Evolutionary conservation across 495 filamentous ascomycete genomes (phyloP).

Genomic region (Xylaria acuta): DNA sequence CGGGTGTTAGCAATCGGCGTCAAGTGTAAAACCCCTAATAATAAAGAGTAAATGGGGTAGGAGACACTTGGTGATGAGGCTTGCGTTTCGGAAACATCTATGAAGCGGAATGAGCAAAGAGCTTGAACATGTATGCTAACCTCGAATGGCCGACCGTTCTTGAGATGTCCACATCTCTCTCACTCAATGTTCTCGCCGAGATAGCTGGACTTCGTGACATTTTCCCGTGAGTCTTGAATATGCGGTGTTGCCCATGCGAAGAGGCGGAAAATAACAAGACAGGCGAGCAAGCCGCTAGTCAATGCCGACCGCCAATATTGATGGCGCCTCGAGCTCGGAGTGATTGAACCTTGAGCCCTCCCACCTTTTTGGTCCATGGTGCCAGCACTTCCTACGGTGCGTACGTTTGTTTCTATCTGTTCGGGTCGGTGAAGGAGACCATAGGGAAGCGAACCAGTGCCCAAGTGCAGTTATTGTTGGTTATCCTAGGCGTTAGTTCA

Average conservation of each 20-base stretch:
- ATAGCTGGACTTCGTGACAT: constrained; percentile 31
- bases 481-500: not conserved
- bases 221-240: not conserved
- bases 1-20: not conserved
- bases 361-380: not conserved
- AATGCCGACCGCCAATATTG: not conserved
- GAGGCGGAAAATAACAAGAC: not conserved
- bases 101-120: not conserved
- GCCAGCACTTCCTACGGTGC: too few relatives aligned
- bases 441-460: not conserved
- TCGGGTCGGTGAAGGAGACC: not conserved
- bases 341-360: not conserved
- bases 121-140: constrained; percentile 31
- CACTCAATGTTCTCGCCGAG: constrained; percentile 46
- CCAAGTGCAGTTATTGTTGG: not conserved
- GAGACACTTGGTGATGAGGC: not conserved
- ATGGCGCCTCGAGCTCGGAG: not conserved
- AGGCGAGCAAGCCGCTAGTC: not conserved
- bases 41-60: not conserved
- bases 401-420: not conserved
- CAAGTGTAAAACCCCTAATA: not conserved
- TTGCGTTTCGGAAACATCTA: not conserved
- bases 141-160: constrained; percentile 39
- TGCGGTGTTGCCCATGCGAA: not conserved
- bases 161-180: constrained; percentile 45